Percentiles rank a stretch among this genome's conserved stretches.
Evolutionary conservation across 2,329 filamentous ascomycete genomes (phyloP).

Genomic region (Clonostachys byssicola): DNA sequence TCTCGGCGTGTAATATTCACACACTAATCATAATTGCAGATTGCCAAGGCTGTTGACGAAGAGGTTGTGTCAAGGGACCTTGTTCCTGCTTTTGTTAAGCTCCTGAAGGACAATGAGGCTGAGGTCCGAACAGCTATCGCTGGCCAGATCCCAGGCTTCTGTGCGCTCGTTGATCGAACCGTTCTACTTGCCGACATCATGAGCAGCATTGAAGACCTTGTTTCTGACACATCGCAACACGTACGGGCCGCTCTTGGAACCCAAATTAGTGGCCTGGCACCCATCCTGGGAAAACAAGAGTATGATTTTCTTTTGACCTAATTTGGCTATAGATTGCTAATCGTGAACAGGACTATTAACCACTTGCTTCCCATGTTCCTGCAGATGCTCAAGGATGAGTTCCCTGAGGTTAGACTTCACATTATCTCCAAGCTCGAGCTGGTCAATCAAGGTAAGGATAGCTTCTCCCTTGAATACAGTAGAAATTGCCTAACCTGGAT

Average conservation of each 20-base stretch:
- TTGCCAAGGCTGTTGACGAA: constrained; percentile 96
- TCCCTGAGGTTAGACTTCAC: constrained; percentile 94
- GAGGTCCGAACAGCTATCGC: constrained; percentile 96
- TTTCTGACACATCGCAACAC: constrained; percentile 94
- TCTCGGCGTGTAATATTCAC: neutral
- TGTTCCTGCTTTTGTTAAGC: constrained; percentile 94
- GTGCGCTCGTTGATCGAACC: constrained; percentile 78
- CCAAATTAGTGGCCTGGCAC: constrained; percentile 93
- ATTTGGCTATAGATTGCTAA: constrained; percentile 1
- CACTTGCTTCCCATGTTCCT: constrained; percentile 98
- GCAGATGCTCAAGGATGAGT: constrained; percentile 99
- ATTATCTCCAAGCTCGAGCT: constrained; percentile 99
- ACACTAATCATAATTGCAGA: constrained; percentile 43
- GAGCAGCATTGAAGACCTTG: constrained; percentile 91
- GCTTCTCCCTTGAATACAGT: neutral
- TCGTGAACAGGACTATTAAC: constrained; percentile 72
- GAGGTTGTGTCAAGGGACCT: constrained; percentile 92
- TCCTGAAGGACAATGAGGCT: constrained; percentile 95
- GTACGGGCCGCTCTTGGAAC: constrained; percentile 93
- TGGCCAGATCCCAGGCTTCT: constrained; percentile 97
- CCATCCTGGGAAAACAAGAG: constrained; percentile 97
- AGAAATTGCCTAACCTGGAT: constrained; percentile 9
- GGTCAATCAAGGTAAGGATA: constrained; percentile 78
- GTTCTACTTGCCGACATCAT: constrained; percentile 94
- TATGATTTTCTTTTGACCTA: constrained; percentile 37